Percentiles rank a stretch among this genome's conserved stretches.
Conservation (phyloP, 768 basidiomycete genomes). For the Piloderma croceum region DNA sequence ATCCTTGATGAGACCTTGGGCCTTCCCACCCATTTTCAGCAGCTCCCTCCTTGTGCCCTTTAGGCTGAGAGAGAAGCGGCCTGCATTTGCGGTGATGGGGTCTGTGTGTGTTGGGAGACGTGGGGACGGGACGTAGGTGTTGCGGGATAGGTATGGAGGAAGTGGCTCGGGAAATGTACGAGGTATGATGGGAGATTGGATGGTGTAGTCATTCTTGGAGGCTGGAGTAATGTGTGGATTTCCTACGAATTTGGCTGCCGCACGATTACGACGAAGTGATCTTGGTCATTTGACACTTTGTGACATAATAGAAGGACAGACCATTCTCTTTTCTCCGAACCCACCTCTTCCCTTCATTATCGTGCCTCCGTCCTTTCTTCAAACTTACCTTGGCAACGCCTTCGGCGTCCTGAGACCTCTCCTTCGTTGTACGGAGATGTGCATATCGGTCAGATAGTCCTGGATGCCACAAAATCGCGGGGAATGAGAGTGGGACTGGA, state of each 20-base stretch:
- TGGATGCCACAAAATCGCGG: conserved; percentile 59
- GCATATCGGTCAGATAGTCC: conserved; percentile 49
- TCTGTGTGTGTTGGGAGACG: conserved; percentile 35
- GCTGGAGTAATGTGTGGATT: conserved; percentile 72
- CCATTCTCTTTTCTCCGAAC: conserved; percentile 73
- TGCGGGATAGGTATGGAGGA: conserved; percentile 64
- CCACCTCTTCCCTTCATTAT: conserved; percentile 77
- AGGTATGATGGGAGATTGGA: conserved; percentile 37
- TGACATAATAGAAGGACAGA: conserved; percentile 24
- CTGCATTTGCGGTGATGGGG: conserved; percentile 57
- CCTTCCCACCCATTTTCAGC: conserved; percentile 53
- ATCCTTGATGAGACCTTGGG: conserved; percentile 58
- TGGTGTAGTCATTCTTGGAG: conserved; percentile 46
- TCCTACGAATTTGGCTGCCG: conserved; percentile 63
- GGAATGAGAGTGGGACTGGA: conserved; percentile 62
- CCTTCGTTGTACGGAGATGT: conserved; percentile 34
- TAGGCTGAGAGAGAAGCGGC: conserved; percentile 69
- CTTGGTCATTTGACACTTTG: background rate
- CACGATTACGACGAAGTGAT: no score
- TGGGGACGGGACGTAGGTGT: conserved; percentile 43
- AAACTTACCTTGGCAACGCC: no score
- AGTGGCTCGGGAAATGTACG: conserved; percentile 75
- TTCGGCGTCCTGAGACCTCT: conserved; percentile 12
- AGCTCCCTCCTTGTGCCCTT: conserved; percentile 70
- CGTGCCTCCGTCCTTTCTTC: conserved; percentile 46